Evolutionary conservation across 768 basidiomycete genomes (phyloP).

Genomic region (Hebeloma cylindrosporum): DNA sequence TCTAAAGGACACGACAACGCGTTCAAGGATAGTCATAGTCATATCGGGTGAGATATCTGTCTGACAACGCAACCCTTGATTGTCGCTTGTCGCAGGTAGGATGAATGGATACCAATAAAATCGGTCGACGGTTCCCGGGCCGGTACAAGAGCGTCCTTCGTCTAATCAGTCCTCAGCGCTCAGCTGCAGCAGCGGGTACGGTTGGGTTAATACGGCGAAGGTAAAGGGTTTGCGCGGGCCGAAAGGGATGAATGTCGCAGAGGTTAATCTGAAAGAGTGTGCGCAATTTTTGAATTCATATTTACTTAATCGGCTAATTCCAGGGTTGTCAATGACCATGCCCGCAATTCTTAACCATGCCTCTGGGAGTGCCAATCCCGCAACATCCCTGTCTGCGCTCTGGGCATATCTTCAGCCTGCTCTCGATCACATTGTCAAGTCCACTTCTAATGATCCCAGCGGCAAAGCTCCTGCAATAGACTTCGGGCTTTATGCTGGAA

Average conservation of each 20-base stretch:
- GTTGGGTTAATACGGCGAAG: too few relatives aligned
- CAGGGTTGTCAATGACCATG: constrained; percentile 19
- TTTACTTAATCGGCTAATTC: not conserved
- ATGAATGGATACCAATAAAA: too few relatives aligned
- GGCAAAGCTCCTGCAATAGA: constrained; percentile 71
- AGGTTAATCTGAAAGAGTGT: too few relatives aligned
- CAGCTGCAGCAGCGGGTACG: too few relatives aligned
- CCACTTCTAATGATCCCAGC: constrained; percentile 55
- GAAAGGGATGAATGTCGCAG: not conserved
- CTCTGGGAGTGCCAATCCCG: constrained; percentile 69
- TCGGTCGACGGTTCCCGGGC: too few relatives aligned
- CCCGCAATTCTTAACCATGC: constrained; percentile 50
- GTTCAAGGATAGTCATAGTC: too few relatives aligned
- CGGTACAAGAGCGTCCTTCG: too few relatives aligned
- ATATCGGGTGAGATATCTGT: not conserved
- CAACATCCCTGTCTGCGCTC: constrained; percentile 67
- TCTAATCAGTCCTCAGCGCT: too few relatives aligned
- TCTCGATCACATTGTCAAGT: constrained; percentile 73
- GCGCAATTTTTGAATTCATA: too few relatives aligned
- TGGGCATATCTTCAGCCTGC: constrained; percentile 79
- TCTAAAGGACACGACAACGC: not conserved
- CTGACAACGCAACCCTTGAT: not conserved
- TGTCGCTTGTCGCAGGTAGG: too few relatives aligned
- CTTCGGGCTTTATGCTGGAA: constrained; percentile 69
- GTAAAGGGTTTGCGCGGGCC: too few relatives aligned